Conservation (phyloP, 768 basidiomycete species). For the Collybia sordida region DNA sequence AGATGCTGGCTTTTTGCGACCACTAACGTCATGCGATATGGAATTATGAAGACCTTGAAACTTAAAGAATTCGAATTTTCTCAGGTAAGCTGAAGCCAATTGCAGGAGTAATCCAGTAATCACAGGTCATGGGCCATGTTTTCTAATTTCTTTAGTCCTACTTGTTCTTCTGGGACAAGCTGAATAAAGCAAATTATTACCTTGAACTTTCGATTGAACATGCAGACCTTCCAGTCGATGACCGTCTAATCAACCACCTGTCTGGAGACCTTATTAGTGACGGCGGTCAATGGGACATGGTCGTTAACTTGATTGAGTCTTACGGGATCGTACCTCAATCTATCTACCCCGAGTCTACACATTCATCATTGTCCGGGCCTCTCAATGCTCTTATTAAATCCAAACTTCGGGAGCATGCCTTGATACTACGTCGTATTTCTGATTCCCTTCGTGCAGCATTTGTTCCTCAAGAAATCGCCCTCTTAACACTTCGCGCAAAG, state of each 20-base stretch:
- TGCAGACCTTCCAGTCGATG: constrained; percentile 76
- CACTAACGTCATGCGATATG: constrained; percentile 82
- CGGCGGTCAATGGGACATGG: constrained; percentile 97
- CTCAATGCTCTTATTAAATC: constrained; percentile 82
- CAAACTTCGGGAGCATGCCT: constrained; percentile 88
- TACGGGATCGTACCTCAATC: constrained; percentile 89
- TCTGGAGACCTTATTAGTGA: constrained; percentile 80
- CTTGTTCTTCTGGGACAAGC: constrained; percentile 95
- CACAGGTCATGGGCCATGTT: not conserved
- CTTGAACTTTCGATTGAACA: constrained; percentile 86
- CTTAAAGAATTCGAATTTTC: constrained; percentile 90
- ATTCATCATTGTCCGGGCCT: constrained; percentile 71
- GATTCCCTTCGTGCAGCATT: constrained; percentile 49
- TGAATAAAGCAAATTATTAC: constrained; percentile 92
- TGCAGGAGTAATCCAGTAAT: not conserved
- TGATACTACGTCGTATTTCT: constrained; percentile 71
- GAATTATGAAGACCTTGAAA: constrained; percentile 82
- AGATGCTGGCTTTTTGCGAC: constrained; percentile 97
- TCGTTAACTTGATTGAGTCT: constrained; percentile 52
- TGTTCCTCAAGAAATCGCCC: constrained; percentile 45
- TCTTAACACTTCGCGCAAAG: constrained; percentile 65
- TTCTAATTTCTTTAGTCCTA: constrained; percentile 55
- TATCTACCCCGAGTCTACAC: constrained; percentile 80
- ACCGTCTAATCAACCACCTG: constrained; percentile 79
- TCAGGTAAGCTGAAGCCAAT: constrained; percentile 45